These are phyloP conservation scores for Trichoderma sp. DNA, from an alignment of 2,329 filamentous ascomycete genomes.

Conservation along the genomic window DNA sequence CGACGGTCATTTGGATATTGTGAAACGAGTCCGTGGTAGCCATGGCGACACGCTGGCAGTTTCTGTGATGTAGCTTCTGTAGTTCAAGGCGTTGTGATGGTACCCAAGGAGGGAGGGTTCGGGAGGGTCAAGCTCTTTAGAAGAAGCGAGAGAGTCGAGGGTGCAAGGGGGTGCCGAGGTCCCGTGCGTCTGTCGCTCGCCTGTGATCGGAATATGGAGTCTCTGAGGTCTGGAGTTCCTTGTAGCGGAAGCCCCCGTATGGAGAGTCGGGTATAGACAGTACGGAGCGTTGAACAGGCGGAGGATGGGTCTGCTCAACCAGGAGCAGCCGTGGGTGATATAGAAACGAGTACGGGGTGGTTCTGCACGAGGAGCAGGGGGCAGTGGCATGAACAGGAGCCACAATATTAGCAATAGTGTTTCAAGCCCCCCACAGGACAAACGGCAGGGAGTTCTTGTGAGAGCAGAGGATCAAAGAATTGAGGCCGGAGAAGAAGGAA, in stretches of 20 bases:
- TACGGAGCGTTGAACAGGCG: neutral
- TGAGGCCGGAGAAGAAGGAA: neutral
- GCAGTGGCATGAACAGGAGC: constrained; percentile 4
- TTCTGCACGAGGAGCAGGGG: constrained; percentile 10
- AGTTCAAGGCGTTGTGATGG: neutral
- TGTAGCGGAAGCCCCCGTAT: neutral
- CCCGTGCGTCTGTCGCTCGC: constrained; percentile 15
- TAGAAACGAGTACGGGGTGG: neutral
- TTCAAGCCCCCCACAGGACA: constrained; percentile 7
- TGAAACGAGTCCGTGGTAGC: constrained; percentile 31
- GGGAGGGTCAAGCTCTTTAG: constrained; percentile 15
- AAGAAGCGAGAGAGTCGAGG: constrained; percentile 8
- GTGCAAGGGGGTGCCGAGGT: constrained; percentile 15
- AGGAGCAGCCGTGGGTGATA: constrained; percentile 18
- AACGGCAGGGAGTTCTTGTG: neutral
- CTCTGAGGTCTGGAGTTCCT: constrained; percentile 3
- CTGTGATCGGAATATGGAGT: constrained; percentile 12
- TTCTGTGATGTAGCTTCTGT: too few species aligned
- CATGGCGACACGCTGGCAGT: constrained; percentile 3
- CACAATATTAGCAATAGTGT: constrained; percentile 10
- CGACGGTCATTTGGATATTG: constrained; percentile 33
- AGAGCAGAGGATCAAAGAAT: neutral
- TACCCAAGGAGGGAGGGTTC: neutral
- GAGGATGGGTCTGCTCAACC: constrained; percentile 1
- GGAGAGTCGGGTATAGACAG: neutral